Conservation (phyloP, 2,329 filamentous ascomycete species). For the Alternaria arbusti region DNA sequence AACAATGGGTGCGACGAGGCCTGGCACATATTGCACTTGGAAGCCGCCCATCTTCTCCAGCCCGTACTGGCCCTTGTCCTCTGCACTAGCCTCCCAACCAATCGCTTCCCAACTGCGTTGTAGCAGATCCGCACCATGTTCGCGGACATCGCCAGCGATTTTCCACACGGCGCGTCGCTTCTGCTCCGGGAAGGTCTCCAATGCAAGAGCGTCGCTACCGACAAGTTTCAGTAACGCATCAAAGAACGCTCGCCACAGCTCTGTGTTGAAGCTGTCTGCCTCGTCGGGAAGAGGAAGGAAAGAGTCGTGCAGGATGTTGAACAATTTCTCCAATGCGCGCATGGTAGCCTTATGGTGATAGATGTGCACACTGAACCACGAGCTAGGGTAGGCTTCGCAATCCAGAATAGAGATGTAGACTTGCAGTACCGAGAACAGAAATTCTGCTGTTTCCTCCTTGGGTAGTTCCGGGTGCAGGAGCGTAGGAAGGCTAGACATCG, state of each 20-base stretch:
- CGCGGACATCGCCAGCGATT: constrained; percentile 94
- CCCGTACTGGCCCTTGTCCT: constrained; percentile 79
- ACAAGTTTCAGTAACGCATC: constrained; percentile 87
- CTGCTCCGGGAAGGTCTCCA: constrained; percentile 97
- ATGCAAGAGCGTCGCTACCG: constrained; percentile 82
- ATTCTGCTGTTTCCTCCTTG: constrained; percentile 74
- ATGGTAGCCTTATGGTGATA: constrained; percentile 92
- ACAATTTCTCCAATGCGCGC: constrained; percentile 81
- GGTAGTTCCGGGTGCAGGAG: constrained; percentile 78
- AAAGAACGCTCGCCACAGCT: constrained; percentile 94
- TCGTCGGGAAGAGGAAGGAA: constrained; percentile 90
- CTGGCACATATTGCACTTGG: constrained; percentile 96
- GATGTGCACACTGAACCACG: constrained; percentile 92
- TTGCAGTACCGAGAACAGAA: constrained; percentile 79
- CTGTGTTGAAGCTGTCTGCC: constrained; percentile 88
- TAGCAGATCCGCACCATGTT: constrained; percentile 86
- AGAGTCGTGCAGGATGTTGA: constrained; percentile 77
- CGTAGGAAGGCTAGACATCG: constrained; percentile 74
- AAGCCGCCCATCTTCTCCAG: constrained; percentile 90
- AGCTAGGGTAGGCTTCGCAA: constrained; percentile 85
- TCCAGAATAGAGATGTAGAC: constrained; percentile 88
- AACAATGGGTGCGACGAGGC: constrained; percentile 87
- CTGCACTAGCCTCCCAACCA: constrained; percentile 87
- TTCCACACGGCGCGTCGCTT: constrained; percentile 98
- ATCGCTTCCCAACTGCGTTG: constrained; percentile 91